A percentile compares a stretch with the other conserved stretches of the same genome.
Evolutionary conservation across 257 asterid species (phyloP).

Genomic region (Solanum peruvianum): DNA sequence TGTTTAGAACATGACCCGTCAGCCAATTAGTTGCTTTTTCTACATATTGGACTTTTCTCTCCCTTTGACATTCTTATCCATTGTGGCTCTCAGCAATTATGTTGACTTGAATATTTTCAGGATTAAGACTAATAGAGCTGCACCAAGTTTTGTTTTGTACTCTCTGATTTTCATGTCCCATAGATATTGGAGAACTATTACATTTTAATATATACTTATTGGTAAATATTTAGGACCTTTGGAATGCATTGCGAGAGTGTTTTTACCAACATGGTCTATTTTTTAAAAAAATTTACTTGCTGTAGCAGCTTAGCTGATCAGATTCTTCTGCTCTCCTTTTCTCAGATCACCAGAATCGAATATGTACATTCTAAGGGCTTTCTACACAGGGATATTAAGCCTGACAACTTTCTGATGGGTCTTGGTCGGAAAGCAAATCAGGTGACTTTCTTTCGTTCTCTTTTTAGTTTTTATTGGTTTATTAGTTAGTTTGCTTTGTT

Average conservation of each 20-base stretch:
- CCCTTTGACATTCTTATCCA: neutral
- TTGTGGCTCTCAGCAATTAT: neutral
- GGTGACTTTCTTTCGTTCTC: conserved; percentile 20
- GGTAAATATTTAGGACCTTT: neutral
- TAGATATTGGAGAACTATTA: neutral
- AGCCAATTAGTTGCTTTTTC: neutral
- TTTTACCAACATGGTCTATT: neutral
- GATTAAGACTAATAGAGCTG: neutral
- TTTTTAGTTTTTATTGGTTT: neutral
- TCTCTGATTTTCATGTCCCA: neutral
- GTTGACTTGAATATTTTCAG: neutral
- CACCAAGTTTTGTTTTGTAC: neutral
- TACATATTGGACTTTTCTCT: neutral
- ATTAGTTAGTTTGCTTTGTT: neutral
- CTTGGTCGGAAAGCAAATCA: conserved; percentile 97
- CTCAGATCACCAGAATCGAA: conserved; percentile 74
- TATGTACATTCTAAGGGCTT: conserved; percentile 91
- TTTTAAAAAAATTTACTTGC: neutral
- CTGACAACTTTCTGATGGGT: conserved; percentile 97
- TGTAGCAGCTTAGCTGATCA: neutral
- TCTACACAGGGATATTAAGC: conserved; percentile 89
- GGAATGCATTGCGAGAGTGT: neutral
- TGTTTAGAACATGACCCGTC: neutral
- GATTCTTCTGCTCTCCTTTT: neutral
- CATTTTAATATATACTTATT: neutral